These are phyloP conservation scores for Lipomyces orientalis DNA, from an alignment of 805 yeast species.

Conservation along the genomic window DNA sequence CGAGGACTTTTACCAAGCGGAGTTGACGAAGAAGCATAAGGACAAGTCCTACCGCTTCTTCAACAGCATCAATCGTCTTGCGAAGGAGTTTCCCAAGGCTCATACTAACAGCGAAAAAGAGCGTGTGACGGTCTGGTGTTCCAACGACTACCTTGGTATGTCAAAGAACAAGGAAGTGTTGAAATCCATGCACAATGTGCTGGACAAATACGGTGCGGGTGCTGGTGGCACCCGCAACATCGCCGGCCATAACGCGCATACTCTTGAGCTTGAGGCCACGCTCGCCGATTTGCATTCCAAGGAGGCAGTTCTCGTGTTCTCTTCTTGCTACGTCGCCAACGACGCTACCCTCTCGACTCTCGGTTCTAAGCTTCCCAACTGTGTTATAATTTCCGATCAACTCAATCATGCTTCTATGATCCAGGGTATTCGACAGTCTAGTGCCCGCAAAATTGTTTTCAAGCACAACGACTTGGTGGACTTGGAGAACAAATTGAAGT, in stretches of 20 bases:
- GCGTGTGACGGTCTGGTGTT: slow-evolving; percentile 98
- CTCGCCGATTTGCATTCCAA: slow-evolving; percentile 90
- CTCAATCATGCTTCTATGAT: slow-evolving; percentile 98
- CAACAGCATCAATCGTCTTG: slow-evolving; percentile 96
- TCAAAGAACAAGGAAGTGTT: slow-evolving; percentile 78
- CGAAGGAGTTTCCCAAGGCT: slow-evolving; percentile 91
- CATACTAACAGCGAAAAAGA: slow-evolving; percentile 71
- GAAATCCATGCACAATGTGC: slow-evolving; percentile 74
- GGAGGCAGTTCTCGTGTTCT: slow-evolving; percentile 92
- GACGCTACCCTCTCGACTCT: slow-evolving; percentile 90
- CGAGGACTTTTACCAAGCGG: slow-evolving; percentile 68
- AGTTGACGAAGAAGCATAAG: slow-evolving; percentile 71
- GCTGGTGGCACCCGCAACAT: slow-evolving; percentile 99
- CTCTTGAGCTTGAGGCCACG: slow-evolving; percentile 85
- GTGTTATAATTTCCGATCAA: slow-evolving; percentile 91
- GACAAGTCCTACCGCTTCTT: slow-evolving; percentile 95
- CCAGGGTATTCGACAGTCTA: slow-evolving; percentile 89
- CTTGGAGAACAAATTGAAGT: slow-evolving; percentile 76
- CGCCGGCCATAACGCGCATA: slow-evolving; percentile 94
- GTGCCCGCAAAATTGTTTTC: slow-evolving; percentile 85
- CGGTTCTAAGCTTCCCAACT: slow-evolving; percentile 87
- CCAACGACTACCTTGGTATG: slow-evolving; percentile 97
- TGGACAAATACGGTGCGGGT: slow-evolving; percentile 94
- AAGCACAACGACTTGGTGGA: slow-evolving; percentile 88
- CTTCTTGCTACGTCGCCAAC: slow-evolving; percentile 96